Evolutionary conservation across 2,329 filamentous ascomycete genomes (phyloP).

Genomic region (Clonostachys rosea): DNA sequence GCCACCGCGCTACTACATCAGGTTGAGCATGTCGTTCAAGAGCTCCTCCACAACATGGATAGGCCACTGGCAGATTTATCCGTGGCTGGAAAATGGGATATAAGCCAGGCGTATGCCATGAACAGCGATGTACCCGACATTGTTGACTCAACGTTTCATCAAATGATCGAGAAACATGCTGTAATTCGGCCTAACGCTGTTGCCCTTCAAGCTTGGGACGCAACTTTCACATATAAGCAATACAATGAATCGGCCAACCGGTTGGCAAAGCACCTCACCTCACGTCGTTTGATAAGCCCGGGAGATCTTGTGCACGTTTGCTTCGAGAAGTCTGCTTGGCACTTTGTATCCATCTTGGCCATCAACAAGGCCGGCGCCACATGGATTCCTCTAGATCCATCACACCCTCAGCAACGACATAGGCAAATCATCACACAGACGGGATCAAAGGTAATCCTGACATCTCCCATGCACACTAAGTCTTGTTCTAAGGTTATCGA

Average conservation of each 20-base stretch:
- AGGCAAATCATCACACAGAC: not conserved
- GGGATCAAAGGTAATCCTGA: not conserved
- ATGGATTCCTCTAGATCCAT: conserved; percentile 3
- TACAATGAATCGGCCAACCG: conserved; percentile 10
- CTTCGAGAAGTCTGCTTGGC: conserved; percentile 5
- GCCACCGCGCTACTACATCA: conserved; percentile 6
- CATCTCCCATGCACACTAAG: not conserved
- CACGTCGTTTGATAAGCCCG: not conserved
- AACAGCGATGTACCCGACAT: conserved; percentile 1
- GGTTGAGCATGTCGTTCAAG: conserved; percentile 5
- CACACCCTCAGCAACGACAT: not conserved
- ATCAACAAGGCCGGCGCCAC: conserved; percentile 6
- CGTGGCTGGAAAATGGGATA: conserved; percentile 1
- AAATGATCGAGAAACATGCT: conserved; percentile 27
- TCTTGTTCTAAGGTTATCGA: not conserved
- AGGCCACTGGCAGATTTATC: not conserved
- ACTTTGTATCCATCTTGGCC: conserved; percentile 2
- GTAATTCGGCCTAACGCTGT: conserved; percentile 14
- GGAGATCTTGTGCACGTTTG: conserved; percentile 1
- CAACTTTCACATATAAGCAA: conserved; percentile 28
- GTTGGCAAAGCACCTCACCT: conserved; percentile 5
- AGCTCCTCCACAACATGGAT: conserved; percentile 5
- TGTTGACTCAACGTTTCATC: conserved; percentile 25
- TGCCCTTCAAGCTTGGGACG: conserved; percentile 36
- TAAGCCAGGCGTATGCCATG: not conserved